Evolutionary conservation across 371 early-diverging fungal genomes (phyloP).

Genomic region (Haplosporangium sp.): DNA sequence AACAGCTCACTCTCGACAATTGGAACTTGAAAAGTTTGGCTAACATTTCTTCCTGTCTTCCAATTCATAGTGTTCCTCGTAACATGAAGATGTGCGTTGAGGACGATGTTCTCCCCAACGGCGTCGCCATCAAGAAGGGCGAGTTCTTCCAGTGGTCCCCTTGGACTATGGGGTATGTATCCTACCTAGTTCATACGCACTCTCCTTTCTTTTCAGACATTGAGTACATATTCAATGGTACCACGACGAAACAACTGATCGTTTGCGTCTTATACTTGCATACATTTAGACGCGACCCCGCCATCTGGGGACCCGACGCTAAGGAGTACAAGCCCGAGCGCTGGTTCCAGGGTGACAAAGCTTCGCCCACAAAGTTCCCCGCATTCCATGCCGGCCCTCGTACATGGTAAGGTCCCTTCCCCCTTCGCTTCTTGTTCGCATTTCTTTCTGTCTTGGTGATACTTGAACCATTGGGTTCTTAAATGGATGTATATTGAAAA

Average conservation of each 20-base stretch:
- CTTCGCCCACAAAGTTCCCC: constrained; percentile 47
- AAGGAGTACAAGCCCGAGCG: constrained; percentile 71
- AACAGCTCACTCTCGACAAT: too few relatives aligned
- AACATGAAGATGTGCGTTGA: constrained; percentile 73
- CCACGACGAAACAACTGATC: neutral
- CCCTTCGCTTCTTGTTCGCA: neutral
- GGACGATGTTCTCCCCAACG: constrained; percentile 77
- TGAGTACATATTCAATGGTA: neutral
- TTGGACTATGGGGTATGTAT: constrained; percentile 59
- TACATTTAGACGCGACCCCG: constrained; percentile 51
- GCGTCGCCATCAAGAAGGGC: constrained; percentile 68
- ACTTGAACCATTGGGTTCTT: too few relatives aligned
- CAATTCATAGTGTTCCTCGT: constrained; percentile 61
- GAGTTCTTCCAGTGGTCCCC: constrained; percentile 66
- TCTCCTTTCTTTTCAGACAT: neutral
- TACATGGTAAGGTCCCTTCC: constrained; percentile 20
- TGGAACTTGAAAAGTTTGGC: too few relatives aligned
- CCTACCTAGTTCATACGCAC: too few relatives aligned
- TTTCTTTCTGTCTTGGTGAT: neutral
- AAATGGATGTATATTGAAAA: neutral
- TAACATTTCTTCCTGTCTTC: neutral
- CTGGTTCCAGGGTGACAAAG: constrained; percentile 62
- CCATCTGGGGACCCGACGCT: constrained; percentile 75
- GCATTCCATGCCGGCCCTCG: constrained; percentile 56
- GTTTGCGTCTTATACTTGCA: neutral